Conservation (phyloP, 345 rosid species). For the Hibiscus syriacus region DNA sequence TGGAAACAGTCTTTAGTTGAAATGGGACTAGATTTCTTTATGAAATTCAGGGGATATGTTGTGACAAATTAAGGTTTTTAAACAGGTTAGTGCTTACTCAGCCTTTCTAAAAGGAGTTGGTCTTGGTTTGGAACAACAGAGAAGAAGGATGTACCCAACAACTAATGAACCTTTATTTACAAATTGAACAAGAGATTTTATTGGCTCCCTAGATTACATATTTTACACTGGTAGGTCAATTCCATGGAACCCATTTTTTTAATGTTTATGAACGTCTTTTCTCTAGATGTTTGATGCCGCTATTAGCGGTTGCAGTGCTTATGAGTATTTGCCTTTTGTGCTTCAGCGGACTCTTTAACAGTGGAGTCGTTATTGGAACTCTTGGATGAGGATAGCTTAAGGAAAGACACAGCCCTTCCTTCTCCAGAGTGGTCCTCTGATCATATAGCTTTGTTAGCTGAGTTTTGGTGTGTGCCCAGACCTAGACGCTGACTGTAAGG, state of each 20-base stretch:
- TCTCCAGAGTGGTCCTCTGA: conserved; percentile 99
- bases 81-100: conserved; percentile 98
- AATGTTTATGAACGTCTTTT: background rate
- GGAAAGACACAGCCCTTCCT: conserved; percentile 98
- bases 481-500: conserved; percentile 70
- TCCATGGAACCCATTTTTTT: background rate
- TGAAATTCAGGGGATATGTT: conserved; percentile 8
- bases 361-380: conserved; percentile 95
- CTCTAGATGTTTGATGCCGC: conserved; percentile 1
- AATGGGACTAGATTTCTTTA: background rate
- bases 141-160: conserved; percentile 76
- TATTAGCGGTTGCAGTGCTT: conserved; percentile 7
- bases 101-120: conserved; percentile 73
- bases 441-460: conserved; percentile 92
- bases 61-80: conserved; percentile 3
- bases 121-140: conserved; percentile 58
- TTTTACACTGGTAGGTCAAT: conserved; percentile 75
- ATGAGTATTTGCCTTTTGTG: background rate
- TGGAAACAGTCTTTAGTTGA: background rate
- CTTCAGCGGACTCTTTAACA: conserved; percentile 76
- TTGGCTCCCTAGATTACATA: conserved; percentile 93
- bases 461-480: conserved; percentile 91
- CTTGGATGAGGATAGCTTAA: conserved; percentile 91
- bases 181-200: conserved; percentile 87
- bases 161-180: conserved; percentile 94